These are phyloP conservation scores for Heliocybe sulcata DNA, from an alignment of 1,284 basidiomycete genomes.

Conservation along the genomic window DNA sequence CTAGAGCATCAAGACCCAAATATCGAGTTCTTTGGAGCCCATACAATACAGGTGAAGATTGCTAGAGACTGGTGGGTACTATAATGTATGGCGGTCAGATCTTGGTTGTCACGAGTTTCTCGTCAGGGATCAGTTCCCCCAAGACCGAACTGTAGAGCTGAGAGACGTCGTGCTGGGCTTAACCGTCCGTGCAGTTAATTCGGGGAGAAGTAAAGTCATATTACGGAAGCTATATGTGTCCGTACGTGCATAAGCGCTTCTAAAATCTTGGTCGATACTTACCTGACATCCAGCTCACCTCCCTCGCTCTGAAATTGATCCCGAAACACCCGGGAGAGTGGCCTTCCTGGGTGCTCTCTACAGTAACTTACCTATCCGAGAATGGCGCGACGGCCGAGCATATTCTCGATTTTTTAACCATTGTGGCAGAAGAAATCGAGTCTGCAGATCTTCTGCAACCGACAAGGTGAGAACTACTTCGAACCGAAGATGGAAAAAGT, in stretches of 20 bases:
- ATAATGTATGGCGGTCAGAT: neutral
- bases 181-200: constrained; percentile 47
- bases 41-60: constrained; percentile 88
- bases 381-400: constrained; percentile 47
- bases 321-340: constrained; percentile 50
- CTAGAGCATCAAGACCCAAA: constrained; percentile 55
- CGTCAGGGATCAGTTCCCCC: constrained; percentile 54
- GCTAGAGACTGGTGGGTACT: constrained; percentile 74
- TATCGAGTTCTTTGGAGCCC: constrained; percentile 89
- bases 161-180: constrained; percentile 59
- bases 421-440: constrained; percentile 75
- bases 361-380: constrained; percentile 49
- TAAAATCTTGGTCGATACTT: neutral
- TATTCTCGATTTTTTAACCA: constrained; percentile 75
- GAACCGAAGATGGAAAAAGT: constrained; percentile 7
- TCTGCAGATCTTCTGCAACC: constrained; percentile 69
- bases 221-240: constrained; percentile 83
- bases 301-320: constrained; percentile 69
- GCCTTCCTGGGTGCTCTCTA: constrained; percentile 66
- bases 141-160: constrained; percentile 42
- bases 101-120: neutral
- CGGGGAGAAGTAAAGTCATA: constrained; percentile 57
- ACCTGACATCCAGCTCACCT: constrained; percentile 42
- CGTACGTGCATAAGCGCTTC: constrained; percentile 38
- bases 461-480: constrained; percentile 50